Evolutionary conservation across 2,329 filamentous ascomycete genomes (phyloP).

Genomic region (Geosmithia putterillii): DNA sequence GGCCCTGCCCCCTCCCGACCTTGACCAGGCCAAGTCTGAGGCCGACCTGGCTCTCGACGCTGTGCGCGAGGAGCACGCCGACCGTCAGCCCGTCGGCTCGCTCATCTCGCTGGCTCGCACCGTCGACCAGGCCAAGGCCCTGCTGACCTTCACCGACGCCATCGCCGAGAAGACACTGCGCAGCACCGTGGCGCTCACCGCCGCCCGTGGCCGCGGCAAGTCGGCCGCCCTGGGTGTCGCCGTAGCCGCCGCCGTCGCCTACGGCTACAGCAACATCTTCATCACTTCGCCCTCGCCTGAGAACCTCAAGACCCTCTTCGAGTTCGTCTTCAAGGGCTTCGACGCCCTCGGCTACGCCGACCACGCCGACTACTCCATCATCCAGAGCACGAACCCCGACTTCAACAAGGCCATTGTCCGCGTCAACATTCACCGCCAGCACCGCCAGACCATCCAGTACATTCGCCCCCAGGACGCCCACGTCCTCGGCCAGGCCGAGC

Average conservation of each 20-base stretch:
- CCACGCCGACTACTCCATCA: constrained; percentile 93
- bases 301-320: constrained; percentile 96
- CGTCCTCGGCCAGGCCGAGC: constrained; percentile 84
- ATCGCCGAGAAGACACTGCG: constrained; percentile 92
- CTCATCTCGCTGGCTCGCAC: constrained; percentile 79
- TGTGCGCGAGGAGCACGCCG: constrained; percentile 78
- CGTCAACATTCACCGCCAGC: constrained; percentile 88
- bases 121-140: constrained; percentile 88
- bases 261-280: constrained; percentile 98
- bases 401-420: constrained; percentile 98
- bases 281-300: constrained; percentile 96
- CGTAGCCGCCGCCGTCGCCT: constrained; percentile 83
- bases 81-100: constrained; percentile 76
- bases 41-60: constrained; percentile 66
- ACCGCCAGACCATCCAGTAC: constrained; percentile 97
- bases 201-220: constrained; percentile 89
- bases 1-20: constrained; percentile 62
- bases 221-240: constrained; percentile 92
- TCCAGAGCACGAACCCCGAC: constrained; percentile 94
- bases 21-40: constrained; percentile 60
- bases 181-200: constrained; percentile 87
- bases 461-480: constrained; percentile 95
- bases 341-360: constrained; percentile 89
- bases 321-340: constrained; percentile 97
- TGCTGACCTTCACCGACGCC: constrained; percentile 93